A percentile compares a stretch with the other conserved stretches of the same genome.
Evolutionary conservation across 2,329 filamentous ascomycete genomes (phyloP).

Genomic region (Xylariomycetidae sp.): DNA sequence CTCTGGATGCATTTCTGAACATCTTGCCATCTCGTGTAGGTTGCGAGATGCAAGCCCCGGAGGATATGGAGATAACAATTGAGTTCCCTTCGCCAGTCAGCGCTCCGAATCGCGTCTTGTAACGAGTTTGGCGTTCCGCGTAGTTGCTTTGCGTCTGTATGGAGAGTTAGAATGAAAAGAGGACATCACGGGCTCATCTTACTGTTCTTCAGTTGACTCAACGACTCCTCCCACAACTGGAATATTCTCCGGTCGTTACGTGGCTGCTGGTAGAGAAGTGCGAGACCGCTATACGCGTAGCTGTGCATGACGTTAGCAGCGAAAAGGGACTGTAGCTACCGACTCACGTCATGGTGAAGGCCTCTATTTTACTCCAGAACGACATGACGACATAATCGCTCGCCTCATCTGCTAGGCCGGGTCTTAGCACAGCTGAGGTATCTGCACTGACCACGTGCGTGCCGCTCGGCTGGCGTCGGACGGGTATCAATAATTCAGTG

Average conservation of each 20-base stretch:
- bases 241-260: constrained; percentile 33
- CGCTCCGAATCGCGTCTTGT: constrained; percentile 51
- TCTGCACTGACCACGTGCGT: constrained; percentile 51
- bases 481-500: constrained; percentile 50
- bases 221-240: constrained; percentile 35
- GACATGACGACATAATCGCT: constrained; percentile 56
- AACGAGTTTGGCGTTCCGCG: constrained; percentile 47
- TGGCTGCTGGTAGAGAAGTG: constrained; percentile 33
- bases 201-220: constrained; percentile 28
- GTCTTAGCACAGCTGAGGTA: constrained; percentile 49
- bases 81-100: constrained; percentile 61
- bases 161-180: constrained; percentile 17
- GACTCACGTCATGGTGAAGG: constrained; percentile 50
- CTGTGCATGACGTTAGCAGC: constrained; percentile 25
- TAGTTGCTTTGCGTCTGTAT: constrained; percentile 21
- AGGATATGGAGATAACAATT: constrained; percentile 68
- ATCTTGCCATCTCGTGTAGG: constrained; percentile 64
- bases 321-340: not conserved
- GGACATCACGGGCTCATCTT: too few species aligned
- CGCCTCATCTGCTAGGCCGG: constrained; percentile 38
- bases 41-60: constrained; percentile 64
- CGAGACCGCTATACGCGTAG: constrained; percentile 52
- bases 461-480: constrained; percentile 46
- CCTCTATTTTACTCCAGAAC: constrained; percentile 56
- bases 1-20: constrained; percentile 55